These are phyloP conservation scores for Pseudohalonectria lignicola DNA, from an alignment of 2,329 filamentous ascomycete species.

Conservation along the genomic window DNA sequence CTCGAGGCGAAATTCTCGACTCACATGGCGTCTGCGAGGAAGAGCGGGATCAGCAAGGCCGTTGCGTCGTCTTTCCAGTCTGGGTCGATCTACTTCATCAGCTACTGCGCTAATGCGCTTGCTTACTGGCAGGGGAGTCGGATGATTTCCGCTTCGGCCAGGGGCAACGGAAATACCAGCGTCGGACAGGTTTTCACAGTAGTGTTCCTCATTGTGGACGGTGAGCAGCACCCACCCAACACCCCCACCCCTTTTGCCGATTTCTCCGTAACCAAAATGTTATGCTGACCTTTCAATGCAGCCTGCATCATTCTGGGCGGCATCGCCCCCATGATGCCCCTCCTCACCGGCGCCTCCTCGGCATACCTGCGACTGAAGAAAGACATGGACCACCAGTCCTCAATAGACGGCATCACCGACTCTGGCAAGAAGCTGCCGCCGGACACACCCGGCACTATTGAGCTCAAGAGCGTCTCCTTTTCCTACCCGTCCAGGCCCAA, in stretches of 20 bases:
- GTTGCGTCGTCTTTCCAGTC: constrained; percentile 44
- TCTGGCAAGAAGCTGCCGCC: constrained; percentile 28
- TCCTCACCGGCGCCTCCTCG: constrained; percentile 46
- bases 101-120: constrained; percentile 55
- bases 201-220: constrained; percentile 41
- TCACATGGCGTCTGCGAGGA: constrained; percentile 36
- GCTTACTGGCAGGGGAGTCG: constrained; percentile 58
- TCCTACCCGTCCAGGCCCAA: constrained; percentile 31
- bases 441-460: constrained; percentile 34
- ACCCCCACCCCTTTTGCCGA: too few species aligned
- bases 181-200: constrained; percentile 34
- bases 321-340: constrained; percentile 51
- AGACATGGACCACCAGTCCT: constrained; percentile 41
- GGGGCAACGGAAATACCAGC: constrained; percentile 15
- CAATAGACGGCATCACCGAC: constrained; percentile 29
- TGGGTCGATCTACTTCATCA: constrained; percentile 55
- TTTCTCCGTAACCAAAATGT: constrained; percentile 25
- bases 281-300: constrained; percentile 11
- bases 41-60: constrained; percentile 46
- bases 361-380: constrained; percentile 45
- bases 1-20: constrained; percentile 48
- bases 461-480: constrained; percentile 31
- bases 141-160: constrained; percentile 24
- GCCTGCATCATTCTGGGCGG: constrained; percentile 51
- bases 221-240: too few species aligned